Evolutionary conservation across 768 basidiomycete genomes (phyloP), one percentile per base, ranked within the genome.

Genomic region (Crucibulum laeve): DNA sequence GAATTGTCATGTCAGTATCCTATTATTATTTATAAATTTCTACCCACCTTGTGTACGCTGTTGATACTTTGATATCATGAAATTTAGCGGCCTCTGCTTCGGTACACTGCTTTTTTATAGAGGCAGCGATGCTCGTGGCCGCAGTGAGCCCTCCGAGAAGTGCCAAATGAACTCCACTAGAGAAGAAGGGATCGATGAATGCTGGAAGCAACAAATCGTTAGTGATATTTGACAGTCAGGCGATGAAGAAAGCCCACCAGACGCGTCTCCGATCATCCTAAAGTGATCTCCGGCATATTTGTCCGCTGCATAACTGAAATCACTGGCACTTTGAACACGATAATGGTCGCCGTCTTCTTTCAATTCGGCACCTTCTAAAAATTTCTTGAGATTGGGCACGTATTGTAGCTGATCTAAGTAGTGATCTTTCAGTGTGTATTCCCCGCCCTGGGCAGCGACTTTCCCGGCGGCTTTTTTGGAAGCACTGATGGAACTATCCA

Each of bases 201-300:
- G 42, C 42, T 43, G 17, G 53, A 78, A 80, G n/a, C n/a, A 2
- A 77, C 76, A 75, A 21, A 33, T n/a, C 13, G 21, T n/a, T n/a
- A n/a, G n/a, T n/a, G n/a, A n/a, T n/a, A 44, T 28, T 26, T 4
- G 1, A 28, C 19, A 7, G 5, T 37, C 17, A 30, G 28, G 26
- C 23, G n/a, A 4, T 6, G 7, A n/a, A 25, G 19, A 36, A 21
- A 18, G 39, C 40, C 30, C 40, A 62, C 61, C 59, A 32, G 57
- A 60, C 13, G 65, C 63, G 38, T 68, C 65, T 5, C 64, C 65
- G 15, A 60, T 53, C 14, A 68, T 44, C 7, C 66, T 59, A 47
- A 58, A 68, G 25, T 54, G 51, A 21, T 58, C 48, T 2, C 68
- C 65, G 6, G 64, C 58, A 35, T 67, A 64, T 8, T 32, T 30